Evolutionary conservation across 768 basidiomycete species (phyloP), one percentile per base, ranked within the genome.

Genomic region (Mycena olivaceomarginata): DNA sequence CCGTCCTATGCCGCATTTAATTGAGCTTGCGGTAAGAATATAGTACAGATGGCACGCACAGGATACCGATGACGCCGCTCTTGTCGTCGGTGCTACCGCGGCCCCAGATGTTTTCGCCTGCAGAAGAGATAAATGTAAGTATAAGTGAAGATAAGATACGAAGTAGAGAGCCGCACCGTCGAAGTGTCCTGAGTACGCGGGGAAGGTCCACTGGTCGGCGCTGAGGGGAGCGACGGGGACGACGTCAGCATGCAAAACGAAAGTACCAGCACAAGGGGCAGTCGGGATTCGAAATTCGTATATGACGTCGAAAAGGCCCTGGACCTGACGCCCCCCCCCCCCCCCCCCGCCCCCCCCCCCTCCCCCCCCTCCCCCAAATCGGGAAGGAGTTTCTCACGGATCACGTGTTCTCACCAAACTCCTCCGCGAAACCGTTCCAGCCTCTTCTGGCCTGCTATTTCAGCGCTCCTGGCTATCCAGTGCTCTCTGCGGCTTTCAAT

Each of bases 71-170:
- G 51, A 95, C 82, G 31, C 92, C 92, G 65, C 90, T 91, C 87
- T 97, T 97, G 85, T 95, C 94, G 80, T 97, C 95, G 4, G 86
- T 86, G 66, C 90, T 89, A 57, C 96, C 96, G 18, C 96, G 89
- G 12, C 96, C 96, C 94, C 94, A 96, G n/a, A 97, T 87, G 78
- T 88, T 90, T 70, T 90, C 77, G 20, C 88, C 87, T 88, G 64
- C 89, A 39, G n/a, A 40, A 40, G n/a, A 15, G 39, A 12, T 22
- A 63, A 64, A 40, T 70, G 7, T 9, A 70, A 18, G 4, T 48
- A n/a, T n/a, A n/a, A n/a, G n/a, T n/a, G n/a, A n/a, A n/a, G 31
- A 57, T 2, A 39, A 16, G 4, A 43, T 0, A 37, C 16, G 18
- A 22, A 22, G 16, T 4, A 2, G 15, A n/a, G n/a, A 25, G 5